Evolutionary conservation across 805 yeast genomes (phyloP), one percentile per base, ranked within the genome.

Genomic region (Metschnikowia lochheadii): DNA sequence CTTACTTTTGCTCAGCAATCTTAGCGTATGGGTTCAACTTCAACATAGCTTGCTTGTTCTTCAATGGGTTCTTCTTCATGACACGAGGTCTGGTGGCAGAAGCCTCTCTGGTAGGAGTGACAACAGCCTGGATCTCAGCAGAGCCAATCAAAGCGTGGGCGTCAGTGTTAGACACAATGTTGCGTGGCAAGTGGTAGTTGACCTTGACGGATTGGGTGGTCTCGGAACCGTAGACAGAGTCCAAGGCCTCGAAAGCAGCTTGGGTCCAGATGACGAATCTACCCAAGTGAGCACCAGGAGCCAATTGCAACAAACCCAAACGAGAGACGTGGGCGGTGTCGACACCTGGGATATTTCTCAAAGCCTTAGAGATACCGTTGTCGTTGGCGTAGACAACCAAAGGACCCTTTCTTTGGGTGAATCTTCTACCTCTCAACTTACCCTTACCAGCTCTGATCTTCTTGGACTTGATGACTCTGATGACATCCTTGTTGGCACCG

Each of bases 241-340:
- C 99, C 73, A 94, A 84, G 70, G 91, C 84, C 75, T 91, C 87
- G 77, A 94, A 90, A 75, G 99, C 99, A 75, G 89, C 81, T 83
- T 91, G 96, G 73, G 99, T 91, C 99, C 99, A 94, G 89, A 94
- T 89, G 72, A 94, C 87, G 72, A 94, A 94, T 85, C 99, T 91
- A 83, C 99, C 99, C 71, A 94, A 82, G 84, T 94, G 99, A 74
- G 98, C 96, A 87, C 99, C 99, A 78, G 99, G 99, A 69, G 99
- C 99, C 72, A 94, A 87, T 83, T 92, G 98, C 76, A 94, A 86
- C 69, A 94, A 83, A 81, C 94, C 94, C 71, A 94, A 84, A 73
- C 91, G 81, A 69, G 86, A 80, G 68, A 94, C 99, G 76, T 85
- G 81, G 69, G 92, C 84, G 71, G 96, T 85, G 83, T 94, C 99